phyloP scores from a whole-genome alignment of 2,329 filamentous ascomycete species.

The Colletotrichum tropicale region DNA sequence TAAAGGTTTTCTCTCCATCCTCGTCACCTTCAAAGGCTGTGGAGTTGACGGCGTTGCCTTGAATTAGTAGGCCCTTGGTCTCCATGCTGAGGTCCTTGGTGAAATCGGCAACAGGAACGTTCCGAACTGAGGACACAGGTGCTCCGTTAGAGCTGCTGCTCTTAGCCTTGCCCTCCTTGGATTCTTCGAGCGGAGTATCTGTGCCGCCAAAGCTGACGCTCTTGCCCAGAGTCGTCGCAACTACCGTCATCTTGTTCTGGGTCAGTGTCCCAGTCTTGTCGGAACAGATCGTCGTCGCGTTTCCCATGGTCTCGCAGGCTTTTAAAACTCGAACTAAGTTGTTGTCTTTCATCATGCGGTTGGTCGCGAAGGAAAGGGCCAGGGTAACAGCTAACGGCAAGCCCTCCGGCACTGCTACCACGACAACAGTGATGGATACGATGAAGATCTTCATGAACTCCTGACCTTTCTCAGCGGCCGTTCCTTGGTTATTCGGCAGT shows the following conservation, averaged over 20 bases:
- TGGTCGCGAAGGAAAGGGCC: conserved; percentile 71
- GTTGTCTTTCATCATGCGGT: conserved; percentile 71
- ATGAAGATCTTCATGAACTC: conserved; percentile 66
- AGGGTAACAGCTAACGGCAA: conserved; percentile 71
- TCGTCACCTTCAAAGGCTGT: conserved; percentile 72
- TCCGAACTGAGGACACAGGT: not conserved
- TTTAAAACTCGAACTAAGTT: conserved; percentile 71
- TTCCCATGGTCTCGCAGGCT: conserved; percentile 75
- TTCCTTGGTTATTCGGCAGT: conserved; percentile 53
- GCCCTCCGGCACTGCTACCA: conserved; percentile 73
- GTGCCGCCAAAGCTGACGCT: conserved; percentile 36
- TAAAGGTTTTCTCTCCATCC: conserved; percentile 62
- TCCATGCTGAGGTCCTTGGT: conserved; percentile 16
- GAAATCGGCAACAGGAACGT: not conserved
- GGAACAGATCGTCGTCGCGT: conserved; percentile 72
- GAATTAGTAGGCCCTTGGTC: conserved; percentile 47
- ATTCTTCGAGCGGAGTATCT: conserved; percentile 28
- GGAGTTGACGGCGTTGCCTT: conserved; percentile 72
- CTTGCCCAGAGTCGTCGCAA: conserved; percentile 69
- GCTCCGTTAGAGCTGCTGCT: conserved; percentile 21
- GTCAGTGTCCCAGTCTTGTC: conserved; percentile 49
- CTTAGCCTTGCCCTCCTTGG: conserved; percentile 28
- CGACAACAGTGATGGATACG: conserved; percentile 68
- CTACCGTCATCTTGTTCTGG: conserved; percentile 70
- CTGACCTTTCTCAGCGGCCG: conserved; percentile 62